These are phyloP conservation scores for Ustilago bromivora DNA, from an alignment of 1,284 basidiomycete genomes.

Conservation along the genomic window DNA sequence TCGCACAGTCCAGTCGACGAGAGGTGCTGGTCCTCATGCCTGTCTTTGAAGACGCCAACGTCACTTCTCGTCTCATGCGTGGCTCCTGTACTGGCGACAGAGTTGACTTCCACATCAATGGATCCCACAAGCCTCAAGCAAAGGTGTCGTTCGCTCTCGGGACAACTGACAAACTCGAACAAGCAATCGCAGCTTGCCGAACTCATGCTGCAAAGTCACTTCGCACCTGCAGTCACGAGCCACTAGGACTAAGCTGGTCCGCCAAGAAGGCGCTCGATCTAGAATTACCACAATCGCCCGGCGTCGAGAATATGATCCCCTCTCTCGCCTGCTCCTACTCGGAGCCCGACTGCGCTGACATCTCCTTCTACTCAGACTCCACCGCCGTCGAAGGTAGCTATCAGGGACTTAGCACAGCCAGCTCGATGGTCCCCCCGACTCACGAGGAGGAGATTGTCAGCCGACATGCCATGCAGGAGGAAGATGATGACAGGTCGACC, in stretches of 20 bases:
- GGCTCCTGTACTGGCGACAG: constrained; percentile 6
- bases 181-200: constrained; percentile 30
- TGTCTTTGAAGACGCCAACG: constrained; percentile 14
- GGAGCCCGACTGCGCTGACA: constrained; percentile 19
- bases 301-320: constrained; percentile 10
- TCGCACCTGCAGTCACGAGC: constrained; percentile 26
- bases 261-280: constrained; percentile 24
- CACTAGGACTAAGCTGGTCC: constrained; percentile 37
- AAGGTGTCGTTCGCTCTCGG: constrained; percentile 32
- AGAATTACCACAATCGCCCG: constrained; percentile 11
- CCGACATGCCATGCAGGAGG: not conserved
- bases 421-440: constrained; percentile 18
- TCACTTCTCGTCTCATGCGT: constrained; percentile 19
- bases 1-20: constrained; percentile 11
- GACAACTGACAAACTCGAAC: constrained; percentile 8
- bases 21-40: constrained; percentile 35
- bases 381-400: constrained; percentile 25
- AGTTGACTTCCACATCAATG: constrained; percentile 16
- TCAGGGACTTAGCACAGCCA: constrained; percentile 7
- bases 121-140: not conserved
- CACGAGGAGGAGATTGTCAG: constrained; percentile 1
- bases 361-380: constrained; percentile 38
- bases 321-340: constrained; percentile 11
- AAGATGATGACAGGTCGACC: constrained; percentile 22
- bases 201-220: constrained; percentile 23